phyloP scores from a whole-genome alignment of 495 filamentous ascomycete genomes.

The Daldinia decipiens region DNA sequence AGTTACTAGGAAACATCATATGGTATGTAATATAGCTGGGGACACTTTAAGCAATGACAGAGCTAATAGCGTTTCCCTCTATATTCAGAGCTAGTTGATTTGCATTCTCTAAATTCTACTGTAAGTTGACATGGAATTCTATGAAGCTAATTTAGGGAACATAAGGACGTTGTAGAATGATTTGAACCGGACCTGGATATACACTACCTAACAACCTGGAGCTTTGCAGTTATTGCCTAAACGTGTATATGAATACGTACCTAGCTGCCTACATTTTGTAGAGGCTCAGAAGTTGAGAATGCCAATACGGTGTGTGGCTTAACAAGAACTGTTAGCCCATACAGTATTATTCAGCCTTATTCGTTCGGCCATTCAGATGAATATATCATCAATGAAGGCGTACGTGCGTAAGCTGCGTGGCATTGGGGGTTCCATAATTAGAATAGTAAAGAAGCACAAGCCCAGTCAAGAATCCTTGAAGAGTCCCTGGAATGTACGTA shows the following conservation, averaged over 20 bases:
- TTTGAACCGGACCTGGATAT: not conserved
- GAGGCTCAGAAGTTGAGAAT: too few relatives aligned
- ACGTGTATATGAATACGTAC: not conserved
- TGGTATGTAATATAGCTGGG: constrained; percentile 26
- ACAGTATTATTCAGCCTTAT: not conserved
- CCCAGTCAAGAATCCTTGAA: not conserved
- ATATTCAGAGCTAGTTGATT: not conserved
- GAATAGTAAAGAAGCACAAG: not conserved
- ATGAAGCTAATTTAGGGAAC: not conserved
- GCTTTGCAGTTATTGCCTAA: not conserved
- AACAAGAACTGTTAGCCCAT: not conserved
- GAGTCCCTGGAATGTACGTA: constrained; percentile 2
- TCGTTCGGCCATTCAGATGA: not conserved
- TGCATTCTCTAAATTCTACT: constrained; percentile 1
- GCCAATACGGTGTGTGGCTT: not conserved
- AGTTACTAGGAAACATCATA: constrained; percentile 14
- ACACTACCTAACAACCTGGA: not conserved
- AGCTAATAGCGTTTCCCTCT: constrained; percentile 23
- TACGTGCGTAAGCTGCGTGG: constrained; percentile 1
- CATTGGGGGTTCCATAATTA: constrained; percentile 4
- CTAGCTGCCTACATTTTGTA: not conserved
- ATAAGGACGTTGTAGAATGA: not conserved
- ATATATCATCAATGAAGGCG: not conserved
- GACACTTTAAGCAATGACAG: constrained; percentile 1
- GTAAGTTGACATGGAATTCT: constrained; percentile 9